These are phyloP conservation scores for Melastoma candidum DNA, from an alignment of 441 rosid genomes.

Conservation along the genomic window DNA sequence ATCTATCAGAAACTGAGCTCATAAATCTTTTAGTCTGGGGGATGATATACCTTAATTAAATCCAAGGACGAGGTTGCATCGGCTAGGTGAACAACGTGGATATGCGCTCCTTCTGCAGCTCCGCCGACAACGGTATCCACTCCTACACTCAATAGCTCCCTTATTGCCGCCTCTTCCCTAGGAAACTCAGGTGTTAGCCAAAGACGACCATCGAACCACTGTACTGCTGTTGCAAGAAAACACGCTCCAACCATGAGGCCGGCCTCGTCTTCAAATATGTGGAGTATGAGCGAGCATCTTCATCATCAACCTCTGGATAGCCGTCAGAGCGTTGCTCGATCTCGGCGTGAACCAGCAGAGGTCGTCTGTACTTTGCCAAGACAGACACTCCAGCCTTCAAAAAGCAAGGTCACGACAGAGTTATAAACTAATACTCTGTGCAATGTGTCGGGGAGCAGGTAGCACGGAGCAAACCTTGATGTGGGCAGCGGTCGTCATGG, in stretches of 20 bases:
- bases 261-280: slow-evolving; percentile 83
- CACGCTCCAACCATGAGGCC: slow-evolving; percentile 50
- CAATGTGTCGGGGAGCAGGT: neutral
- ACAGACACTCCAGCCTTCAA: slow-evolving; percentile 72
- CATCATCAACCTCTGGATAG: slow-evolving; percentile 23
- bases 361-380: slow-evolving; percentile 73
- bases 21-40: neutral
- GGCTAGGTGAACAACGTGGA: slow-evolving; percentile 87
- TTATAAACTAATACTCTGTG: neutral
- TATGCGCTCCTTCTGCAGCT: slow-evolving; percentile 85
- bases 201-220: neutral
- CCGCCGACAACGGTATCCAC: slow-evolving; percentile 66
- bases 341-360: slow-evolving; percentile 96
- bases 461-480: slow-evolving; percentile 49
- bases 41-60: slow-evolving; percentile 54
- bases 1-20: neutral
- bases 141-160: slow-evolving; percentile 56
- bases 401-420: slow-evolving; percentile 1
- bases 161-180: slow-evolving; percentile 92
- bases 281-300: slow-evolving; percentile 56
- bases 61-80: slow-evolving; percentile 75
- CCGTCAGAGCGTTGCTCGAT: slow-evolving; percentile 27
- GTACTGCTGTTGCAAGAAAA: neutral
- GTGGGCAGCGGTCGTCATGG: slow-evolving; percentile 80
- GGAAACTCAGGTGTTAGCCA: neutral